Percentiles rank a stretch among this genome's conserved stretches.
phyloP scores from a whole-genome alignment of 177 flowering plant species.

The Vitis hybrid region DNA sequence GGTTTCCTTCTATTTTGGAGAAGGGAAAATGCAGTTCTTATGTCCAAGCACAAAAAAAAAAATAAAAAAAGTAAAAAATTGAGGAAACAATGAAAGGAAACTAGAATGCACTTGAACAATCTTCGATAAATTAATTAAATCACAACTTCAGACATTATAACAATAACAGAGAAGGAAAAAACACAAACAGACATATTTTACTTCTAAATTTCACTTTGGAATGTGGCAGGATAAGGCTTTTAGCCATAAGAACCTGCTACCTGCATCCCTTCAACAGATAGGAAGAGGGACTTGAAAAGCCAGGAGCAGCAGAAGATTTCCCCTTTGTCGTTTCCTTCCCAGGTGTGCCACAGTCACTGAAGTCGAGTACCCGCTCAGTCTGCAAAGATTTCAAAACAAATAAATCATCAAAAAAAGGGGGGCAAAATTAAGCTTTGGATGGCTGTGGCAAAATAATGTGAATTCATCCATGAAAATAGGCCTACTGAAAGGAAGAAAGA shows the following conservation, averaged over 20 bases:
- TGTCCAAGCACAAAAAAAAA: too few species aligned
- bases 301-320: slow-evolving; percentile 27
- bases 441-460: neutral
- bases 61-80: too few species aligned
- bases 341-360: slow-evolving; percentile 93
- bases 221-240: neutral
- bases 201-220: too few species aligned
- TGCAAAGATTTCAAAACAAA: slow-evolving; percentile 28
- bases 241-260: slow-evolving; percentile 25
- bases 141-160: neutral
- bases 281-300: slow-evolving; percentile 65
- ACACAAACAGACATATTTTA: neutral
- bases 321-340: slow-evolving; percentile 39
- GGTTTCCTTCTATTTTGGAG: too few species aligned
- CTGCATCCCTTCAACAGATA: slow-evolving; percentile 78
- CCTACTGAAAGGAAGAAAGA: too few species aligned
- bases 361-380: slow-evolving; percentile 83
- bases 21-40: too few species aligned
- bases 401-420: neutral
- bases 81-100: neutral
- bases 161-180: neutral
- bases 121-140: neutral
- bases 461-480: too few species aligned
- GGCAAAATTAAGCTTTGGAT: neutral
- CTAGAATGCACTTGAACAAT: neutral